Evolutionary conservation across 306 rosid genomes (phyloP).

Genomic region (Acmispon strigosus): DNA sequence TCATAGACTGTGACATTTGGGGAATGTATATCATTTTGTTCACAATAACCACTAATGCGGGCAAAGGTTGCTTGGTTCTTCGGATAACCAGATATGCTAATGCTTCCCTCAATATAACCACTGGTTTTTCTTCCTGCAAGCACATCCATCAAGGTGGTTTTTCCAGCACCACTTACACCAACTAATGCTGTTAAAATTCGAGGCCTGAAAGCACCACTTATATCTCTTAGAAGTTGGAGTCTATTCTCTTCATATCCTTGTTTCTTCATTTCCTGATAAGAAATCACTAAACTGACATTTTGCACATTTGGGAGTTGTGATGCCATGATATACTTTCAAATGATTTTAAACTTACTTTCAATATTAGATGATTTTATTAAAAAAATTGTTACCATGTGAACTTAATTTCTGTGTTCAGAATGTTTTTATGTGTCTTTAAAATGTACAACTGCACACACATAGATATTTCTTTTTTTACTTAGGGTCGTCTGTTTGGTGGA

Average conservation of each 20-base stretch:
- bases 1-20: constrained; percentile 42
- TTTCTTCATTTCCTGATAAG: constrained; percentile 36
- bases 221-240: constrained; percentile 37
- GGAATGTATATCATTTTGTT: constrained; percentile 50
- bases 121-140: constrained; percentile 52
- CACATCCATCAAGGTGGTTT: constrained; percentile 57
- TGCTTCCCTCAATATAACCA: constrained; percentile 49
- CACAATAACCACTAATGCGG: constrained; percentile 45
- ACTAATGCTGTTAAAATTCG: constrained; percentile 47
- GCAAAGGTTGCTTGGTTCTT: constrained; percentile 54
- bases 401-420: not conserved
- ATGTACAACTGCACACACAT: not conserved
- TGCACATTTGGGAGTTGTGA: not conserved
- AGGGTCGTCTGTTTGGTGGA: no score
- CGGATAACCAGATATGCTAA: constrained; percentile 44
- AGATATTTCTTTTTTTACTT: not conserved
- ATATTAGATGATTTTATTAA: not conserved
- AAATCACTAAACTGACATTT: not conserved
- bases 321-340: not conserved
- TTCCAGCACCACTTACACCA: constrained; percentile 59
- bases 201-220: constrained; percentile 48
- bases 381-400: not conserved
- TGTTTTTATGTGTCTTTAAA: not conserved
- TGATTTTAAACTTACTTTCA: not conserved
- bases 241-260: constrained; percentile 34